phyloP scores from a whole-genome alignment of 305 asterid genomes.

The Solanum hybrid region DNA sequence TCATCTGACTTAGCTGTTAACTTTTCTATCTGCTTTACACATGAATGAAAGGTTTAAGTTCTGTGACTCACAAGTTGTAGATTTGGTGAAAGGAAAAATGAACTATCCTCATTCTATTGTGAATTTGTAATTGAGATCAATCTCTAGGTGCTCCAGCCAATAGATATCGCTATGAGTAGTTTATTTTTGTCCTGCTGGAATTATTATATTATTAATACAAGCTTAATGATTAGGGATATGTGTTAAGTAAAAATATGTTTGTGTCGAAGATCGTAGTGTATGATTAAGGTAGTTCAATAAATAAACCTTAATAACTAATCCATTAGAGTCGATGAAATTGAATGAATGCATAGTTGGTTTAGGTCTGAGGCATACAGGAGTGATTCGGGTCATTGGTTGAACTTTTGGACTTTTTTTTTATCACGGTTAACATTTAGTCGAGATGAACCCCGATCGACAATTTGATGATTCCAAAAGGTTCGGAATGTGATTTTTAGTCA shows the following conservation, averaged over 20 bases:
- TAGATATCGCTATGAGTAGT: neutral
- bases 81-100: slow-evolving; percentile 8
- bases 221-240: neutral
- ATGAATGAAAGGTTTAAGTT: neutral
- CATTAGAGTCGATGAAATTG: neutral
- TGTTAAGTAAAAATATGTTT: neutral
- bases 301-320: neutral
- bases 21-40: slow-evolving; percentile 4
- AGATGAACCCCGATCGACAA: neutral
- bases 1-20: neutral
- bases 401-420: neutral
- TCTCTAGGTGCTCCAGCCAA: neutral
- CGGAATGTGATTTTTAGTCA: neutral
- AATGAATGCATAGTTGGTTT: neutral
- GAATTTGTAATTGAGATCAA: neutral
- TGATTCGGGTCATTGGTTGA: neutral
- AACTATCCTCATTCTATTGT: neutral
- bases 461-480: neutral
- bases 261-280: neutral
- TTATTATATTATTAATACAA: neutral
- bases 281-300: neutral
- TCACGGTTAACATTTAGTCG: neutral
- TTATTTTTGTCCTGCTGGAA: neutral
- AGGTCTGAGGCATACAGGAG: neutral
- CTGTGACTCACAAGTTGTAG: slow-evolving; percentile 3